Evolutionary conservation across 2,329 filamentous ascomycete genomes (phyloP).

Genomic region (Alternaria triticina): DNA sequence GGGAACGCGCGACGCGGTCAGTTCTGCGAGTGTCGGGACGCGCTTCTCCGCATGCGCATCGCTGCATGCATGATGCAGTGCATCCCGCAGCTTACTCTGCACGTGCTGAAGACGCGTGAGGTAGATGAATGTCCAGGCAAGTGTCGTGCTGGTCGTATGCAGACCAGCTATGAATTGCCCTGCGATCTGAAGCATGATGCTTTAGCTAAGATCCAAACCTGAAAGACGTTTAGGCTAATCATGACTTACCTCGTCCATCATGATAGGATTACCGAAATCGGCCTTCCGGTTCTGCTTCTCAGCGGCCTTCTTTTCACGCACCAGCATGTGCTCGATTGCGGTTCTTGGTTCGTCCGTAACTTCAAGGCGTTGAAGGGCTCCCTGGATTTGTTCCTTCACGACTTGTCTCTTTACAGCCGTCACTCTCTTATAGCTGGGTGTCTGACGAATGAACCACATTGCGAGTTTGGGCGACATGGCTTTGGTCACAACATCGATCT

Average conservation of each 20-base stretch:
- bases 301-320: conserved; percentile 7
- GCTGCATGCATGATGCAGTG: neutral
- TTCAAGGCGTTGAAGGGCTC: neutral
- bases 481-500: neutral
- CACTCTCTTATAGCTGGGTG: neutral
- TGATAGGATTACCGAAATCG: neutral
- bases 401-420: neutral
- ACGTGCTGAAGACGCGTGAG: neutral
- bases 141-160: conserved; percentile 6
- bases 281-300: conserved; percentile 11
- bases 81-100: conserved; percentile 6
- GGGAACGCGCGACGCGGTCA: neutral
- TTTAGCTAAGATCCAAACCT: neutral
- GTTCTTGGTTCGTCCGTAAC: neutral
- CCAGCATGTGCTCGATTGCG: conserved; percentile 12
- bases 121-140: conserved; percentile 10
- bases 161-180: conserved; percentile 4
- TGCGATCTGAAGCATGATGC: neutral
- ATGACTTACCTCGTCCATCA: conserved; percentile 16
- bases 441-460: neutral
- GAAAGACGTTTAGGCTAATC: neutral
- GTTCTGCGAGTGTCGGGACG: conserved; percentile 1
- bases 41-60: conserved; percentile 3
- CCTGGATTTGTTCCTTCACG: neutral
- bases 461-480: neutral